Percentiles rank a stretch among this genome's conserved stretches.
These are phyloP conservation scores for Agastache rugosa DNA, from an alignment of 257 asterid species.

Conservation along the genomic window DNA sequence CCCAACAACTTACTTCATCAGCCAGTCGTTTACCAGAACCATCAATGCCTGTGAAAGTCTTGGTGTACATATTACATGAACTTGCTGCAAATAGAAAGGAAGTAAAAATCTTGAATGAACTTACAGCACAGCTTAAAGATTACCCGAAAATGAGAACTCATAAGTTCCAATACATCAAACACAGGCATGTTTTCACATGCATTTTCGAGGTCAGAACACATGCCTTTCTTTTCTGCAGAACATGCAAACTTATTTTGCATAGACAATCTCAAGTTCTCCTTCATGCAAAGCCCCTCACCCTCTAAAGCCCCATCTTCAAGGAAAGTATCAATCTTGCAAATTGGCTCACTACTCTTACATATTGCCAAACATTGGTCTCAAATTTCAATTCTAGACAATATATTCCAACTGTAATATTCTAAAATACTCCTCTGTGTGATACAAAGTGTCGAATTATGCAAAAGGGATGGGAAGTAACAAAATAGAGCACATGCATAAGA, in stretches of 20 bases:
- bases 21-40: conserved; percentile 93
- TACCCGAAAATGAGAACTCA: neutral
- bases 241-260: conserved; percentile 12
- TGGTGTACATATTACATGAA: conserved; percentile 80
- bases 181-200: neutral
- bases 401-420: neutral
- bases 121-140: neutral
- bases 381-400: neutral
- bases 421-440: neutral
- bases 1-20: conserved; percentile 75
- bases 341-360: neutral
- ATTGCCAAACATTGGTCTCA: neutral
- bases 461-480: conserved; percentile 8
- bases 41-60: conserved; percentile 90
- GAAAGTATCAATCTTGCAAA: conserved; percentile 15
- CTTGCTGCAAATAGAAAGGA: conserved; percentile 68
- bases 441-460: neutral
- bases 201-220: neutral
- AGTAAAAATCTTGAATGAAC: conserved; percentile 22
- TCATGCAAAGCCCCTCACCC: conserved; percentile 13
- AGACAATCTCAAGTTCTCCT: neutral
- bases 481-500: neutral
- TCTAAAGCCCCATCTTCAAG: neutral
- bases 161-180: conserved; percentile 16
- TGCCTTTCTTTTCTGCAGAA: neutral